Percentiles rank a stretch among this genome's conserved stretches.
phyloP scores from a whole-genome alignment of 352 stramenopile species.

The Globisporangium megalacanthum region DNA sequence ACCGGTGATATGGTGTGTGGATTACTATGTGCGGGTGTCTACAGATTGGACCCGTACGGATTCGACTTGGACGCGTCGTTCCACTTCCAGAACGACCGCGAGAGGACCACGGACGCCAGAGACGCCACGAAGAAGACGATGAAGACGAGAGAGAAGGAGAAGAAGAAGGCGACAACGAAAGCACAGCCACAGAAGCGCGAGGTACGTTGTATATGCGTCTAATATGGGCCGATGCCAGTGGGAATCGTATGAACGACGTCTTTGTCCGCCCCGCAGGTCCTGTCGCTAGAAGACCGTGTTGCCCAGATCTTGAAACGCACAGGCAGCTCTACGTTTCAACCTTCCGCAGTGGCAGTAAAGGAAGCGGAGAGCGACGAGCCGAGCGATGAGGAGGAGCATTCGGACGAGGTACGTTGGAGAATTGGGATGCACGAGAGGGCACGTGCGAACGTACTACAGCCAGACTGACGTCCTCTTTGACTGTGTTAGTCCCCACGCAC shows the following conservation, averaged over 20 bases:
- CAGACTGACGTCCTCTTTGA: too few species aligned
- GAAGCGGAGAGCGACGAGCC: conserved; percentile 17
- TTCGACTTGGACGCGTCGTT: conserved; percentile 56
- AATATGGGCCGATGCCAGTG: too few species aligned
- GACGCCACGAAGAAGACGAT: conserved; percentile 4
- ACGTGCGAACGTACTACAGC: too few species aligned
- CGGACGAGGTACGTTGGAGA: conserved; percentile 1
- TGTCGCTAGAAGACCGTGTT: conserved; percentile 69
- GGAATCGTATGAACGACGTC: too few species aligned
- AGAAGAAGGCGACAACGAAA: conserved; percentile 10
- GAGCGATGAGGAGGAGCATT: neutral
- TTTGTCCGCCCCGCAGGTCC: conserved; percentile 7
- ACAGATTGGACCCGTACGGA: conserved; percentile 61
- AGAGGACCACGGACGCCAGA: conserved; percentile 8
- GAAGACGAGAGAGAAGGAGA: conserved; percentile 16
- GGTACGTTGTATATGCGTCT: neutral
- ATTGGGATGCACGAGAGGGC: too few species aligned
- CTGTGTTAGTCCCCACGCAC: too few species aligned
- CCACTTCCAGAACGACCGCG: conserved; percentile 20
- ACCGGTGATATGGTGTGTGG: too few species aligned
- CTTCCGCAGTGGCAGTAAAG: conserved; percentile 11
- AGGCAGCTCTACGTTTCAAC: conserved; percentile 40
- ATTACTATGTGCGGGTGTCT: neutral
- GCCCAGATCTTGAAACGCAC: conserved; percentile 74
- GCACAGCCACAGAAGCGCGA: conserved; percentile 16